Base-by-base conservation (phyloP, 2,329 filamentous ascomycete species). In the Colletotrichum karsti region DNA sequence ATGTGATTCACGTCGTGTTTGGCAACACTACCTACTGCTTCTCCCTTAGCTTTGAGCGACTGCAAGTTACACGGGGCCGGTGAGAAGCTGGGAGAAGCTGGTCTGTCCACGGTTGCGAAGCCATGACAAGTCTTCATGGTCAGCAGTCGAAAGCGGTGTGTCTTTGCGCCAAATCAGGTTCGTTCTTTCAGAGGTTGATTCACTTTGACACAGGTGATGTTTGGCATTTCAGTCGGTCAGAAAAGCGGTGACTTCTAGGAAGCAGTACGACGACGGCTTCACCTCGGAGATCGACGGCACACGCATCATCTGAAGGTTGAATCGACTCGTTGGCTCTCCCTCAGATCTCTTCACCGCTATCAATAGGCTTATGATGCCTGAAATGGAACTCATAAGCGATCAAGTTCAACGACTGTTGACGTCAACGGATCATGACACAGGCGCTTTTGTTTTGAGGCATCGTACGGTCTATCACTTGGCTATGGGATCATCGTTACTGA, bases 211-310 rank as follows among this genome's bases (percentile, higher is more conserved):
- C 42, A 12, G 20, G 28, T 5, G 26, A n/a, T 48, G 13, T 30
- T 30, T 35, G 41, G 26, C 39, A 35, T 13, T n/a, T 24, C 58
- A 63, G 50, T 63, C 33, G 50, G 37, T 54, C 30, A 37, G n/a
- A 13, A 5, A 26, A 13, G 9, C 13, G 12, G 10, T 37, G 28
- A 46, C 20, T 48, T 33, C 22, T 57, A 26, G n/a, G 4, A 22
- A 22, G 30, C 57, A 41, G 57, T 51, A 50, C 57, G 33, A 50
- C 57, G 33, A 37, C 65, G 61, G 53, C 44, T 39, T 48, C 64
- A 58, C 30, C 65, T 65, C 65, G 65, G 65, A 44, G 46, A 55
- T 48, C 64, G 51, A 59, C 46, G 26, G 39, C 18, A 20, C 3
- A 20, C 13, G 18, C 50, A 41, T 48, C 26, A 26, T 15, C 10